Evolutionary conservation across 805 yeast genomes (phyloP).

Genomic region (Tetrapisispora phaffii): DNA sequence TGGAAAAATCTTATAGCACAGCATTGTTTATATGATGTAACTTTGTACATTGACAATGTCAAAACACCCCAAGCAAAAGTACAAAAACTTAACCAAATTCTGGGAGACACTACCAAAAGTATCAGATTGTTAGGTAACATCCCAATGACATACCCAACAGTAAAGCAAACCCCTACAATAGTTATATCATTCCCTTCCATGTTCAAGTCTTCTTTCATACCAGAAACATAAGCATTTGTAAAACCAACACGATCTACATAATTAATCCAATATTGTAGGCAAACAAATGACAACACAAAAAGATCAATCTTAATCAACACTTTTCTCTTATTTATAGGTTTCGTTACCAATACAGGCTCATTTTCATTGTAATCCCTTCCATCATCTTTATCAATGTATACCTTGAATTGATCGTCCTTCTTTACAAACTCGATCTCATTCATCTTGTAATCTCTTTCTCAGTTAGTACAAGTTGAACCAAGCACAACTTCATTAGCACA

Average conservation of each 20-base stretch:
- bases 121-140: slow-evolving; percentile 54
- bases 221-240: slow-evolving; percentile 54
- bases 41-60: slow-evolving; percentile 43
- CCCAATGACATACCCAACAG: slow-evolving; percentile 51
- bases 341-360: neutral
- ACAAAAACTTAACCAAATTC: slow-evolving; percentile 46
- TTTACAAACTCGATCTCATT: neutral
- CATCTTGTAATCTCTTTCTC: neutral
- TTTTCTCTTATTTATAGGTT: slow-evolving; percentile 8
- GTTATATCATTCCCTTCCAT: slow-evolving; percentile 43
- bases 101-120: slow-evolving; percentile 42
- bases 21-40: slow-evolving; percentile 38
- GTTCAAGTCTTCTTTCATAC: slow-evolving; percentile 49
- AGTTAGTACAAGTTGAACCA: too few species aligned
- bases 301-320: slow-evolving; percentile 26
- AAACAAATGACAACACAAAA: slow-evolving; percentile 27
- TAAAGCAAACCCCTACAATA: slow-evolving; percentile 45
- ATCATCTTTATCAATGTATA: neutral
- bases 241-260: slow-evolving; percentile 50
- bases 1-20: slow-evolving; percentile 51
- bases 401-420: neutral
- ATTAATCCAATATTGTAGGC: slow-evolving; percentile 35
- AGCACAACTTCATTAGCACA: too few species aligned
- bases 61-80: slow-evolving; percentile 48
- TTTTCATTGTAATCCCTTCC: neutral